Evolutionary conservation across 805 yeast genomes (phyloP).

Genomic region (Saturnispora ahearnii): DNA sequence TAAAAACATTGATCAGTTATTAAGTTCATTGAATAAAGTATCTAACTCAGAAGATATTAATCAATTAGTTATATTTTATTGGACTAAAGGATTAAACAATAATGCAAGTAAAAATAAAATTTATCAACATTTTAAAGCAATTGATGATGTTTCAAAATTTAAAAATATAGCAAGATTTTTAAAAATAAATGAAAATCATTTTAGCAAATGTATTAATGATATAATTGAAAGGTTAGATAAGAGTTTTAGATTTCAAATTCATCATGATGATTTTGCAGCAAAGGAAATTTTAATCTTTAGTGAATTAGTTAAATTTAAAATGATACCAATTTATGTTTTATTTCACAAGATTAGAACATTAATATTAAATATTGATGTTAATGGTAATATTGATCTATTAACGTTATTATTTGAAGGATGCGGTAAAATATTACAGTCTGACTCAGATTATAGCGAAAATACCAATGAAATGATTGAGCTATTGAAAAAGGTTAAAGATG

Average conservation of each 20-base stretch:
- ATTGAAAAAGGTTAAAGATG: conserved; percentile 41
- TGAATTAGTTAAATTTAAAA: conserved; percentile 68
- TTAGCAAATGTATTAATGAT: conserved; percentile 44
- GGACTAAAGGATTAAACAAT: conserved; percentile 47
- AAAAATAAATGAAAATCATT: conserved; percentile 42
- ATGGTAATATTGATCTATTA: conserved; percentile 60
- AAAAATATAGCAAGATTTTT: conserved; percentile 57
- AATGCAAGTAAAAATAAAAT: conserved; percentile 64
- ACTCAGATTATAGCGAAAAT: conserved; percentile 44
- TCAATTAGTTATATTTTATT: conserved; percentile 37
- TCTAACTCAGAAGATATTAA: conserved; percentile 43
- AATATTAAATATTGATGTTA: conserved; percentile 40
- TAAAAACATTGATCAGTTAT: conserved; percentile 3
- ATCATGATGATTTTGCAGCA: conserved; percentile 42
- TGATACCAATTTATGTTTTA: conserved; percentile 60
- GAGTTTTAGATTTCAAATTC: conserved; percentile 53
- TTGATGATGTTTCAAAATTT: conserved; percentile 36
- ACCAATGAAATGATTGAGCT: conserved; percentile 58
- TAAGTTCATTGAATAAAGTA: conserved; percentile 27
- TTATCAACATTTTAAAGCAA: conserved; percentile 43
- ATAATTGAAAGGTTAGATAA: conserved; percentile 47
- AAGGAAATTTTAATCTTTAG: conserved; percentile 53
- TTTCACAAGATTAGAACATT: conserved; percentile 65
- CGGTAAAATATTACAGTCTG: conserved; percentile 55
- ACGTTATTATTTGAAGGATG: conserved; percentile 64